Evolutionary conservation across 148 eudicot genomes (phyloP).

Genomic region (Simmondsia chinensis): DNA sequence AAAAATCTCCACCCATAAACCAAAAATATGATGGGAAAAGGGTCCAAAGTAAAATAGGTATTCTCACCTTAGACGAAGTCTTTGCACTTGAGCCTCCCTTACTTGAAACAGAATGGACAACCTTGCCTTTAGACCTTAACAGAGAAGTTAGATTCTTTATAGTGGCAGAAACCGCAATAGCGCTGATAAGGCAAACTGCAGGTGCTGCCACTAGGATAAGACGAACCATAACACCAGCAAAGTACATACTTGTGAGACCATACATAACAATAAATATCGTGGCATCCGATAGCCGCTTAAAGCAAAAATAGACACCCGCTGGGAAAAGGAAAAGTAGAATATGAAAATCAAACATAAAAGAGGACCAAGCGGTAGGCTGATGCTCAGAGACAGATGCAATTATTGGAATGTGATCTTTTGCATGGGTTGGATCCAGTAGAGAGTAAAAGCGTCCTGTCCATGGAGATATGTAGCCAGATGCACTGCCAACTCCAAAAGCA

Average conservation of each 20-base stretch:
- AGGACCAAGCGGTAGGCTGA: slow-evolving; percentile 99
- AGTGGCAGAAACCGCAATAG: slow-evolving; percentile 94
- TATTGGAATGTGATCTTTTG: slow-evolving; percentile 95
- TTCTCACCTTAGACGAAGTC: slow-evolving; percentile 79
- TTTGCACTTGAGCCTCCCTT: slow-evolving; percentile 62
- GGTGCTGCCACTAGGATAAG: slow-evolving; percentile 95
- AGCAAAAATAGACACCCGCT: slow-evolving; percentile 96
- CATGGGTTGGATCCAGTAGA: slow-evolving; percentile 94
- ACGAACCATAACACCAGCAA: slow-evolving; percentile 99
- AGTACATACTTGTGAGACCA: slow-evolving; percentile 97
- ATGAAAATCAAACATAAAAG: slow-evolving; percentile 99
- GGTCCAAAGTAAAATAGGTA: background rate
- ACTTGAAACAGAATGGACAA: slow-evolving; percentile 31
- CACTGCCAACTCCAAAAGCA: slow-evolving; percentile 92
- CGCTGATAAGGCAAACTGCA: slow-evolving; percentile 95
- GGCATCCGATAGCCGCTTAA: slow-evolving; percentile 90
- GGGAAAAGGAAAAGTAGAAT: slow-evolving; percentile 89
- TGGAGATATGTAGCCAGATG: slow-evolving; percentile 93
- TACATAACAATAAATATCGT: slow-evolving; percentile 96
- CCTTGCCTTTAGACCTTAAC: slow-evolving; percentile 59
- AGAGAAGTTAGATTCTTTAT: slow-evolving; percentile 74
- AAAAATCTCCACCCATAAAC: background rate
- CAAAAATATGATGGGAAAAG: background rate
- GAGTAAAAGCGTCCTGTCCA: slow-evolving; percentile 99
- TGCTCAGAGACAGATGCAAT: slow-evolving; percentile 99